These are phyloP conservation scores for Coelastrella sp. DNA, from an alignment of 139 green algal species.

Conservation along the genomic window DNA sequence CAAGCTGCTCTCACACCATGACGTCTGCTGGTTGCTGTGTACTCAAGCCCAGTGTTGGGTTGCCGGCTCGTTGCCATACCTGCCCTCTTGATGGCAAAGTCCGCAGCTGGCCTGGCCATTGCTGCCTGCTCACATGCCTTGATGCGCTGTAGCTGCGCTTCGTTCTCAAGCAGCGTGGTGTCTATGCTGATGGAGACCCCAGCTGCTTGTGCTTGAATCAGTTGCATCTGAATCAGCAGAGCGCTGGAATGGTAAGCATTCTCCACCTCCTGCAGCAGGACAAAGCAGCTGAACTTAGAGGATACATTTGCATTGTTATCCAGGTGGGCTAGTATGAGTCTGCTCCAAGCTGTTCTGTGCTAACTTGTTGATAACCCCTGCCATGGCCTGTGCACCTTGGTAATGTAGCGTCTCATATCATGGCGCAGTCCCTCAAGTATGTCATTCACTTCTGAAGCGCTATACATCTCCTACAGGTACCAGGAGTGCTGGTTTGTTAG, in stretches of 20 bases:
- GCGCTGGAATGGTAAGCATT: constrained; percentile 46
- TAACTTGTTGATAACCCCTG: too few species aligned
- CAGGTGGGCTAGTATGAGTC: too few species aligned
- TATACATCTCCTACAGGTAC: constrained; percentile 28
- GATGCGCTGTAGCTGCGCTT: constrained; percentile 23
- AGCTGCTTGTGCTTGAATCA: constrained; percentile 41
- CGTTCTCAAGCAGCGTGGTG: constrained; percentile 46
- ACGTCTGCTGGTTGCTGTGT: too few species aligned
- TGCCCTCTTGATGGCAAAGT: constrained; percentile 39
- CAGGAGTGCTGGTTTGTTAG: neutral
- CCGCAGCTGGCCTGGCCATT: constrained; percentile 28
- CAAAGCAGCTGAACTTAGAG: too few species aligned
- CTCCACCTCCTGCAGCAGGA: constrained; percentile 39
- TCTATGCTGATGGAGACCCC: constrained; percentile 35
- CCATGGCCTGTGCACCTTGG: neutral
- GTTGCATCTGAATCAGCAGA: constrained; percentile 45
- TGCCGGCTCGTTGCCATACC: neutral
- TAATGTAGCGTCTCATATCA: constrained; percentile 19
- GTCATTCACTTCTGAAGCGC: neutral
- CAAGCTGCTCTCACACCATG: too few species aligned
- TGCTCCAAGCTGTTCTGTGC: too few species aligned
- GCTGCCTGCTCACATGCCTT: constrained; percentile 27
- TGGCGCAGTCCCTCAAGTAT: neutral
- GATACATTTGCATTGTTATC: too few species aligned
- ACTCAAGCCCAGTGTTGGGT: neutral